These are phyloP conservation scores for Thielaviopsis cerberus DNA, from an alignment of 2,329 filamentous ascomycete species.

Conservation along the genomic window DNA sequence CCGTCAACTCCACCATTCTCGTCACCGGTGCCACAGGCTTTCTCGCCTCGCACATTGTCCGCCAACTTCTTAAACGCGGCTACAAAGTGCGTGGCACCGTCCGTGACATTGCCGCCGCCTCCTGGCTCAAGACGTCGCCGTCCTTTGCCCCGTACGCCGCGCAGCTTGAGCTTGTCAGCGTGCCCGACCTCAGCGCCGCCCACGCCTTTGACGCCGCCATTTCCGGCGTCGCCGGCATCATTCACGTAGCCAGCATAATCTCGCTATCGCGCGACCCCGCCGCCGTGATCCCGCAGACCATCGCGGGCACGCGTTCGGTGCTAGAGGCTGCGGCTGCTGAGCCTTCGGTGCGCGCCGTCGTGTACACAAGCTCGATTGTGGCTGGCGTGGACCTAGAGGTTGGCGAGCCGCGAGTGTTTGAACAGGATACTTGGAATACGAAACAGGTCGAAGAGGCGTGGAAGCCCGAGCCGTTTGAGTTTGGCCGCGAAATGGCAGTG, in stretches of 20 bases:
- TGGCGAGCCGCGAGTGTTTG: constrained; percentile 13
- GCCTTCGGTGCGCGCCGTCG: constrained; percentile 22
- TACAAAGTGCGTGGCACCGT: constrained; percentile 25
- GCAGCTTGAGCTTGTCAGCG: constrained; percentile 17
- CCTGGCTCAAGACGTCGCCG: neutral
- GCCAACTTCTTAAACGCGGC: constrained; percentile 19
- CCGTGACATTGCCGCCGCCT: constrained; percentile 13
- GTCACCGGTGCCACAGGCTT: constrained; percentile 27
- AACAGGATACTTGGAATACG: constrained; percentile 20
- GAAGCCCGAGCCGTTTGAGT: constrained; percentile 18
- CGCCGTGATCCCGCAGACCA: constrained; percentile 20
- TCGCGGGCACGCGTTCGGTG: constrained; percentile 17
- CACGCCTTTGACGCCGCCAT: constrained; percentile 15
- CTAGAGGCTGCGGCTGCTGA: constrained; percentile 20
- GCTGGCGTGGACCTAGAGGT: constrained; percentile 7
- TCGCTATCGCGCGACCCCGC: constrained; percentile 21
- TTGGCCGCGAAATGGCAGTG: constrained; percentile 15
- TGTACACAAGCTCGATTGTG: constrained; percentile 22
- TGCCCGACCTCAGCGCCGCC: constrained; percentile 18
- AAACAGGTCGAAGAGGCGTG: constrained; percentile 17
- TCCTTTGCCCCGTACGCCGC: constrained; percentile 13
- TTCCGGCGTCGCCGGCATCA: constrained; percentile 17
- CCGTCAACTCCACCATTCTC: constrained; percentile 15
- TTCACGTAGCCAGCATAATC: constrained; percentile 22
- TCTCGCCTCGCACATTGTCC: constrained; percentile 22